Evolutionary conservation across 305 asterid species (phyloP), one percentile per base, ranked within the genome.

Genomic region (Lippia alba): DNA sequence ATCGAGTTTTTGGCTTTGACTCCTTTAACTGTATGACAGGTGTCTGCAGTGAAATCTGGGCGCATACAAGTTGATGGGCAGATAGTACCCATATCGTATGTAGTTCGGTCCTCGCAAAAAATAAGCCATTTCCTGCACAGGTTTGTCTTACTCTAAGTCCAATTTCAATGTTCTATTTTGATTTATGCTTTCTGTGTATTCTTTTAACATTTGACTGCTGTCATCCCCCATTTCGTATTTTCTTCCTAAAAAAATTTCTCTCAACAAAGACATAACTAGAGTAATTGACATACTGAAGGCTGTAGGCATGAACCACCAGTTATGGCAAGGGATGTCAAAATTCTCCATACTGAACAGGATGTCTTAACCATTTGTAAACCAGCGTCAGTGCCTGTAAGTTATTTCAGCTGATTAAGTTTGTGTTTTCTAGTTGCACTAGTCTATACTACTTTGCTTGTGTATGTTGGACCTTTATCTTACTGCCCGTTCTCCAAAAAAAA

Each of bases 281-380:
- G 83, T 73, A 63, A 62, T 69, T 88, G 81, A 87, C 82, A 61
- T 53, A 57, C 73, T 76, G 76, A 85, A 83, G 84, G 83, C 61
- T 91, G 91, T 87, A 94, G 99, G 96, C 99, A 94, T 71, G 99
- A 91, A 85, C 99, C 99, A 60, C 99, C 98, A 11, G 98, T 94
- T 69, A 84, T 80, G 96, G 96, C 97, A n/a, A 64, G 58, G 86
- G 86, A 87, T 76, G 83, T 94, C 55, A 69, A 85, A 85, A 78
- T 94, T 85, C 94, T 94, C 68, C 86, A 83, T 69, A 75, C 80
- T 51, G 98, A 88, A 19, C 83, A 87, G 48, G 96, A 94, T 62
- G 96, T 90, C 61, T 51, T 94, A 76, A 86, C 97, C 58, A 81
- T 94, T 74, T 87, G 86, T 78, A 94, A 94, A 83, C 99, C 99